Conservation (phyloP, 306 rosid species). For the Fragaria ananassa region DNA sequence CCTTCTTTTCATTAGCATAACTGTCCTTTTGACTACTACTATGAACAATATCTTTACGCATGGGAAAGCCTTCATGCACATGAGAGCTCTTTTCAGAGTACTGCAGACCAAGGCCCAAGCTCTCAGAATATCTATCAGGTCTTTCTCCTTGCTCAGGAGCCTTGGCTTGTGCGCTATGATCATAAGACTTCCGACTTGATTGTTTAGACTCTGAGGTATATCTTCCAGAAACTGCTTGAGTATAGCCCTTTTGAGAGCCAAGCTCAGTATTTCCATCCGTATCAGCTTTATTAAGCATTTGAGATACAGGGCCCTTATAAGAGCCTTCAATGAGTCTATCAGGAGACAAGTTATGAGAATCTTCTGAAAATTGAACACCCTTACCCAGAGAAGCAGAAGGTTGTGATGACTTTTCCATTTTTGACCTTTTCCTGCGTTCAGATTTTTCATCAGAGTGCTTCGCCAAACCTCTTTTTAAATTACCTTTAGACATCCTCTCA, state of each 20-base stretch:
- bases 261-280: slow-evolving; percentile 49
- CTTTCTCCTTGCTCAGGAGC: slow-evolving; percentile 48
- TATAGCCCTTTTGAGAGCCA: slow-evolving; percentile 56
- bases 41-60: slow-evolving; percentile 47
- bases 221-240: slow-evolving; percentile 52
- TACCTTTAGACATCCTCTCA: slow-evolving; percentile 59
- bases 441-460: slow-evolving; percentile 50
- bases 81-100: slow-evolving; percentile 53
- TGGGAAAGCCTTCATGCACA: slow-evolving; percentile 38
- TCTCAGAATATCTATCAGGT: slow-evolving; percentile 50
- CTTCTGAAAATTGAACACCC: slow-evolving; percentile 45
- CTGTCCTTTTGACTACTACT: slow-evolving; percentile 50
- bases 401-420: slow-evolving; percentile 38
- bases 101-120: slow-evolving; percentile 47
- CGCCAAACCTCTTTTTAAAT: slow-evolving; percentile 52
- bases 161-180: slow-evolving; percentile 47
- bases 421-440: slow-evolving; percentile 56
- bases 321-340: slow-evolving; percentile 49
- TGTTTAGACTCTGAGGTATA: slow-evolving; percentile 54
- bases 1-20: slow-evolving; percentile 49
- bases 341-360: slow-evolving; percentile 53
- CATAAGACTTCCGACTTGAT: slow-evolving; percentile 52
- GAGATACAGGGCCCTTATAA: slow-evolving; percentile 41
- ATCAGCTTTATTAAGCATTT: slow-evolving; percentile 48
- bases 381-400: slow-evolving; percentile 44